phyloP scores from a whole-genome alignment of 2,329 filamentous ascomycete genomes.

The Botrytis deweyae region DNA sequence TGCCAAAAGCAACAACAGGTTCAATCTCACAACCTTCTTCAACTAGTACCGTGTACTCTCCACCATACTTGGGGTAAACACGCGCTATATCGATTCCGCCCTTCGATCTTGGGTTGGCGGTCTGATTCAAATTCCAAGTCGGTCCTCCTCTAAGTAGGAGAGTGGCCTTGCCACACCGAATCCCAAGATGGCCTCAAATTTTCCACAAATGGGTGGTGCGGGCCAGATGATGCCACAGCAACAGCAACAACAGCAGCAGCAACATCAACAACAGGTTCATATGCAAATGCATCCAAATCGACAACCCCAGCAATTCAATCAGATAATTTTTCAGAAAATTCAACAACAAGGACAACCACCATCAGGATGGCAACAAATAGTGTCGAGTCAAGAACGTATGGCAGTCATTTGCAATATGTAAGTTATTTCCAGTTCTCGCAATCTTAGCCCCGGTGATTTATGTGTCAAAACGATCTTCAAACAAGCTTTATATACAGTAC shows the following conservation, averaged over 20 bases:
- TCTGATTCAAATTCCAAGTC: slow-evolving; percentile 27
- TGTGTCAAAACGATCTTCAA: not conserved
- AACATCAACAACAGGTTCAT: slow-evolving; percentile 22
- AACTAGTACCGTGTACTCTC: slow-evolving; percentile 12
- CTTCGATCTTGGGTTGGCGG: slow-evolving; percentile 20
- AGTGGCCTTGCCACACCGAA: slow-evolving; percentile 33
- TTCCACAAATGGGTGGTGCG: slow-evolving; percentile 37
- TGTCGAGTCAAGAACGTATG: slow-evolving; percentile 36
- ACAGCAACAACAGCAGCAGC: slow-evolving; percentile 30
- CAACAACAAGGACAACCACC: slow-evolving; percentile 31
- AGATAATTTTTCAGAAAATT: slow-evolving; percentile 34
- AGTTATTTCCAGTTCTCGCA: slow-evolving; percentile 21
- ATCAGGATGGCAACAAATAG: slow-evolving; percentile 35
- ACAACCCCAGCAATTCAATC: slow-evolving; percentile 31
- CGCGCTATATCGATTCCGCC: slow-evolving; percentile 14
- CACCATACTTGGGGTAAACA: slow-evolving; percentile 17
- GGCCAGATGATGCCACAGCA: slow-evolving; percentile 37
- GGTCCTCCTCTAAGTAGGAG: slow-evolving; percentile 31
- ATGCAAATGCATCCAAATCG: slow-evolving; percentile 13
- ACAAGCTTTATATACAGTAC: not conserved
- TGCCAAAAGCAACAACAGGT: slow-evolving; percentile 18
- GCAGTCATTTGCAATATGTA: slow-evolving; percentile 34
- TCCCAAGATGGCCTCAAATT: slow-evolving; percentile 38
- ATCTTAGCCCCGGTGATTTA: not conserved
- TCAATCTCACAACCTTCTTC: slow-evolving; percentile 8